Conservation (phyloP, 1,284 basidiomycete species). For the Cryptococcus floricola region DNA sequence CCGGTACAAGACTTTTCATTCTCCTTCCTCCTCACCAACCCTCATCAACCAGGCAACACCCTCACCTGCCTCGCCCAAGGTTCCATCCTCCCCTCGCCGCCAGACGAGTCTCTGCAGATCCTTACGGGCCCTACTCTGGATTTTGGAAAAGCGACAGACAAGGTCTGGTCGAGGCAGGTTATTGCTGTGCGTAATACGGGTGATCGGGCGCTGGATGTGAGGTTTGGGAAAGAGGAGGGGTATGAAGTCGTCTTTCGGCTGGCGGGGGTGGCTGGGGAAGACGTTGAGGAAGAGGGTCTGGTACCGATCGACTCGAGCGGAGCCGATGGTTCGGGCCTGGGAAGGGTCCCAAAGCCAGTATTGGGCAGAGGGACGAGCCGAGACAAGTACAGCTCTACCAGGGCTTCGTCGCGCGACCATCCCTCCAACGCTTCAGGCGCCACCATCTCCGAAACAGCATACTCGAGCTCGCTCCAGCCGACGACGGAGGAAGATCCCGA, state of each 20-base stretch:
- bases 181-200: constrained; percentile 52
- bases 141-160: constrained; percentile 53
- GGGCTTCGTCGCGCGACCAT: not conserved
- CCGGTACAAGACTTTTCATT: constrained; percentile 40
- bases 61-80: constrained; percentile 41
- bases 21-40: constrained; percentile 44
- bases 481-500: not conserved
- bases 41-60: constrained; percentile 41
- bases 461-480: not conserved
- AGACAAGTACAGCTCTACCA: constrained; percentile 19
- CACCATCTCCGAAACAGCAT: not conserved
- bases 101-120: constrained; percentile 49
- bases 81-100: constrained; percentile 28
- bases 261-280: constrained; percentile 48
- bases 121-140: constrained; percentile 50
- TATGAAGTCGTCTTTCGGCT: constrained; percentile 52
- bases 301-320: constrained; percentile 22
- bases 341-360: not conserved
- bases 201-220: constrained; percentile 50
- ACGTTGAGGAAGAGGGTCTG: constrained; percentile 37
- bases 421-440: too few species aligned
- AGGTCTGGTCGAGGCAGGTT: constrained; percentile 52
- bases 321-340: not conserved
- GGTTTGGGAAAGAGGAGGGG: constrained; percentile 48
- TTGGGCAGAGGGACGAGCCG: not conserved